A percentile compares a stretch with the other conserved stretches of the same genome.
Evolutionary conservation across 768 basidiomycete species (phyloP).

Genomic region (Tulasnella sp.): DNA sequence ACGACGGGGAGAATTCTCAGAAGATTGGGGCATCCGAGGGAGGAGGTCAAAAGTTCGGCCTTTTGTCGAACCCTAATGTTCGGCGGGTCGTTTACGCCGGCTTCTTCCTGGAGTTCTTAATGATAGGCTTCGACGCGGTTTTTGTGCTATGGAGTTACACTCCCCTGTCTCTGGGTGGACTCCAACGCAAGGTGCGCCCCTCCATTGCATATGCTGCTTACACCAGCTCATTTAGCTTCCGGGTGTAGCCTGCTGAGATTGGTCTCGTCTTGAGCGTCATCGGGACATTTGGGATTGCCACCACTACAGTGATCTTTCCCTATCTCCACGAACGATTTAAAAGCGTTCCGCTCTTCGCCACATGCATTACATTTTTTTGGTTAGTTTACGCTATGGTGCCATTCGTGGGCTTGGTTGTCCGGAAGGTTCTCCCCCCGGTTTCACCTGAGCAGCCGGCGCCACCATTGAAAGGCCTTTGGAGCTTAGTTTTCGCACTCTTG

Average conservation of each 20-base stretch:
- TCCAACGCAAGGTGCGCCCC: slow-evolving; percentile 54
- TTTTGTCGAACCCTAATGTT: no score
- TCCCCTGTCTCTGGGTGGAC: slow-evolving; percentile 52
- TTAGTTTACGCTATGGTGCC: neutral
- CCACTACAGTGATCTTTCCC: neutral
- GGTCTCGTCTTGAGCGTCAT: neutral
- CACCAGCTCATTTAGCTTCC: neutral
- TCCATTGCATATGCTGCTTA: neutral
- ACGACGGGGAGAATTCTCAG: no score
- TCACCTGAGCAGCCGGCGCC: neutral
- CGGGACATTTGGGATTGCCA: neutral
- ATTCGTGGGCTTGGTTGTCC: neutral
- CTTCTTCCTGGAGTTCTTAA: slow-evolving; percentile 47
- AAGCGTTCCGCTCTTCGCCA: neutral
- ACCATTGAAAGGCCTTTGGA: slow-evolving; percentile 40
- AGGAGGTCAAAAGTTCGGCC: no score
- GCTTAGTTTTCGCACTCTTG: slow-evolving; percentile 49
- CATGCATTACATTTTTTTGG: neutral
- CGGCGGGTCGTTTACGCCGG: slow-evolving; percentile 16
- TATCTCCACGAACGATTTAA: neutral
- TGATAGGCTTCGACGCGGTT: slow-evolving; percentile 58
- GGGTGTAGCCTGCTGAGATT: neutral
- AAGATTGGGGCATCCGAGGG: no score
- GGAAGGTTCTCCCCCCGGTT: neutral
- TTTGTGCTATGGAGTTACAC: slow-evolving; percentile 69